These are phyloP conservation scores for Penicillium sp. DNA, from an alignment of 2,329 filamentous ascomycete species.

Conservation along the genomic window DNA sequence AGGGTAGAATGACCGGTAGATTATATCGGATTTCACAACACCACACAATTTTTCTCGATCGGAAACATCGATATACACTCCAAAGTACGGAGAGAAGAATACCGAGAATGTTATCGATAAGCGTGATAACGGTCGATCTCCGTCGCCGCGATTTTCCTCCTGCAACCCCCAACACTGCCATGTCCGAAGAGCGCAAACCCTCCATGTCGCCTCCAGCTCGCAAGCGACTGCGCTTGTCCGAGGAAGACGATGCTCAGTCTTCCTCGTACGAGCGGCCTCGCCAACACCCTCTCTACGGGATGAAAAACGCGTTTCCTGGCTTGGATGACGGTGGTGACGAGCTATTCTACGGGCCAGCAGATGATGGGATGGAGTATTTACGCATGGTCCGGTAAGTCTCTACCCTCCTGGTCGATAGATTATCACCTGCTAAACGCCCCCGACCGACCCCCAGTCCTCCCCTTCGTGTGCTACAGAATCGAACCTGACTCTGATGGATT, in stretches of 20 bases:
- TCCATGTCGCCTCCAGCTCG: slow-evolving; percentile 18
- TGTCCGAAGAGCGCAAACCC: slow-evolving; percentile 34
- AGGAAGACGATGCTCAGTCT: slow-evolving; percentile 25
- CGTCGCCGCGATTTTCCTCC: slow-evolving; percentile 21
- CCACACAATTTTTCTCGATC: too few species aligned
- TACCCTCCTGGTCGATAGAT: slow-evolving; percentile 6
- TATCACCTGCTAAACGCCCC: slow-evolving; percentile 20
- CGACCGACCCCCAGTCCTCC: slow-evolving; percentile 1
- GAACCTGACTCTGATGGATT: slow-evolving; percentile 12
- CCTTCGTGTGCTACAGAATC: not conserved
- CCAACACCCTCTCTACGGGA: slow-evolving; percentile 62
- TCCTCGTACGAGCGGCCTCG: slow-evolving; percentile 36
- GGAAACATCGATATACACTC: too few species aligned
- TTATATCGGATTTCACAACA: too few species aligned
- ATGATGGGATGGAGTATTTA: slow-evolving; percentile 64
- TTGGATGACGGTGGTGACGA: slow-evolving; percentile 51
- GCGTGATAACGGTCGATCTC: slow-evolving; percentile 7
- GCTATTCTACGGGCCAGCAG: slow-evolving; percentile 61
- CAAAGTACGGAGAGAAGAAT: too few species aligned
- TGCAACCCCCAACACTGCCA: slow-evolving; percentile 13
- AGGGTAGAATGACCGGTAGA: too few species aligned
- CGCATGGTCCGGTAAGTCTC: slow-evolving; percentile 61
- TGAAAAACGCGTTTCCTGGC: slow-evolving; percentile 66
- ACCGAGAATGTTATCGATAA: slow-evolving; percentile 1
- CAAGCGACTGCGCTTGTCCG: slow-evolving; percentile 30